Base-by-base conservation (phyloP, 805 yeast species). In the Saturnispora sekii region DNA sequence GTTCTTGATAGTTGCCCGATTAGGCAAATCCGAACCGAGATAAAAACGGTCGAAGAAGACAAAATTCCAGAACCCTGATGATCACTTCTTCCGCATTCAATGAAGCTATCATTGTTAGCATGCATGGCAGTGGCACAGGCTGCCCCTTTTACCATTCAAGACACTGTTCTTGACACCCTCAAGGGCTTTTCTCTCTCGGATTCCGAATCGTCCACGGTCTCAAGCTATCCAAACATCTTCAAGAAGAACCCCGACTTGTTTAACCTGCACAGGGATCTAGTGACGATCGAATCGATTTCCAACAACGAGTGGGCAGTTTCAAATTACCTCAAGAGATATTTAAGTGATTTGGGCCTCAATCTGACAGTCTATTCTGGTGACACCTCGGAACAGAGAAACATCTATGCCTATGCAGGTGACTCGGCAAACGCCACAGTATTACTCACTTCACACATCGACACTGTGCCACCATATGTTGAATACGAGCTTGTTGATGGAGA, bases 371-470 rank as follows among this genome's bases (percentile, higher is more conserved):
- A 44, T 32, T 16, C 35, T 17, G 40, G 41, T 12, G 41, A 35
- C 18, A n/a, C 32, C 10, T 11, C 21, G 14, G 45, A 46, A 10
- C 16, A 37, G 10, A 46, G 45, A 28, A 51, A 80, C 53, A 64
- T 81, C 32, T 81, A 73, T 53, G 84, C 84, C 4, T 80, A 77
- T 53, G 48, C 60, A 7, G 78, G 79, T 1, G 46, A 52, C 1
- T 54, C 55, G 15, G 66, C 77, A 47, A 57, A 73, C 51, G 70
- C 79, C 11, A 65, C 59, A 41, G 72, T 77, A 3, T 32, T 52
- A 11, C 53, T 81, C 17, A 77, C 84, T 1, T 74, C 84, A 10
- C 88, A 81, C 54, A 73, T 80, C 32, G 88, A 81, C 53, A 81
- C 87, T 0, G 88, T 81, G 10, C 87, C 87, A 10, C 85, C 86